Evolutionary conservation across 2,329 filamentous ascomycete species (phyloP).

Genomic region (Exophiala aquamarina): DNA sequence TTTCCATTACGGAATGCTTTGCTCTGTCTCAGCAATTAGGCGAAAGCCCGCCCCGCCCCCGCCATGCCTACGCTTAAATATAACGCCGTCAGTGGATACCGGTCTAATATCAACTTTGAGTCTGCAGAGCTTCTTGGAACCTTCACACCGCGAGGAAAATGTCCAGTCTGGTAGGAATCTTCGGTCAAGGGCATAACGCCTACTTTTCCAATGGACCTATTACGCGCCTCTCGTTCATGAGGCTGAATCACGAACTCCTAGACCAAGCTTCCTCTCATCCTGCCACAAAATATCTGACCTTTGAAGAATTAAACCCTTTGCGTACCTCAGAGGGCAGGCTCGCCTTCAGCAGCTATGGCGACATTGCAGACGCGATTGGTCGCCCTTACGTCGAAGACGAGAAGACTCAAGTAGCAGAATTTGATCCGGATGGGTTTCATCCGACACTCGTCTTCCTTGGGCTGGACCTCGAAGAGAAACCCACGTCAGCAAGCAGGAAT

Average conservation of each 20-base stretch:
- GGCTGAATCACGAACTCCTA: conserved; percentile 46
- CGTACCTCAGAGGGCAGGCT: conserved; percentile 60
- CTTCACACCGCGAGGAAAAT: too few species aligned
- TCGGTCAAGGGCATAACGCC: conserved; percentile 14
- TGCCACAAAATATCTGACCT: conserved; percentile 65
- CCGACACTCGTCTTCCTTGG: conserved; percentile 83
- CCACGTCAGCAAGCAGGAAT: conserved; percentile 29
- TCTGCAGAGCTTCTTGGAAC: too few species aligned
- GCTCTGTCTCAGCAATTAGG: too few species aligned
- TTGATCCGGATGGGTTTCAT: conserved; percentile 66
- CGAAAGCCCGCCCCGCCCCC: too few species aligned
- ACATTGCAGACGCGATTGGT: conserved; percentile 70
- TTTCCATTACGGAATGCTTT: too few species aligned
- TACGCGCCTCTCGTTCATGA: conserved; percentile 50
- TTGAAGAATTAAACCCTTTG: conserved; percentile 76
- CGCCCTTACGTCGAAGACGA: conserved; percentile 71
- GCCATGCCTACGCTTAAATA: too few species aligned
- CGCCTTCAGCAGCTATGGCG: conserved; percentile 65
- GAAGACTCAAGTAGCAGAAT: conserved; percentile 68
- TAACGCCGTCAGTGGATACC: too few species aligned
- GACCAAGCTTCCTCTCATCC: conserved; percentile 47
- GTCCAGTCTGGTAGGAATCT: conserved; percentile 10
- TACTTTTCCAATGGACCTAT: conserved; percentile 43
- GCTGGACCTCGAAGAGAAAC: conserved; percentile 60
- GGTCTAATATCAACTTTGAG: too few species aligned